Evolutionary conservation across 176 grass and related monocot species (phyloP), one percentile per base, ranked within the genome.

Genomic region (Oryza punctata): DNA sequence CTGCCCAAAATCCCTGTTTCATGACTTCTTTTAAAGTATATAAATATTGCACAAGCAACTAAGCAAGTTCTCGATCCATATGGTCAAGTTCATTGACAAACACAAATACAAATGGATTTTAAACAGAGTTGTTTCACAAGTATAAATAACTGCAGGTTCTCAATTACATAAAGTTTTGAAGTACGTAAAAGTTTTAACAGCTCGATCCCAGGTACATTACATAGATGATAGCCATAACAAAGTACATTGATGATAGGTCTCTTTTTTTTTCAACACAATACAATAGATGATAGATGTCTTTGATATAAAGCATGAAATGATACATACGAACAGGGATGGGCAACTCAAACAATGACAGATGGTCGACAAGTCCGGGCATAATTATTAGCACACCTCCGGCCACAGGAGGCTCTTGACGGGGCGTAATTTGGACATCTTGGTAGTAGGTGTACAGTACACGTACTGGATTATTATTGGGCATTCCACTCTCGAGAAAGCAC

Each of bases 401-500:
- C 71, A 81, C 35, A 4, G 65, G 78, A 76, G 67, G 27, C 24
- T 67, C 67, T 77, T 1, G 3, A 16, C 5, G 26, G 45, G 21
- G 27, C 44, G 3, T 65, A 47, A 54, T 78, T 35, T 57, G 37
- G 46, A 27, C 67, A 50, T 11, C 47, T 54, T 57, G 16, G 10
- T 83, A 16, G 18, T 83, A 82, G 26, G 52, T 57, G 43, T 52
- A 37, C 64, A 87, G 41, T 50, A 35, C 65, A 87, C 23, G 19
- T 59, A n/a, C 32, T 76, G 50, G 38, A 83, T 57, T 57, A 57
- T 78, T 89, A 83, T 79, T 90, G 4, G 82, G 76, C 78, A 52
- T 66, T 76, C 29, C 45, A 84, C 29, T 67, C 46, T 38, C 47
- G 61, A 76, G 52, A 61, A 38, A 61, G 11, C 30, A 38, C 3